A percentile compares a stretch with the other conserved stretches of the same genome.
phyloP scores from a whole-genome alignment of 345 rosid genomes.

The Hibiscus trionum region DNA sequence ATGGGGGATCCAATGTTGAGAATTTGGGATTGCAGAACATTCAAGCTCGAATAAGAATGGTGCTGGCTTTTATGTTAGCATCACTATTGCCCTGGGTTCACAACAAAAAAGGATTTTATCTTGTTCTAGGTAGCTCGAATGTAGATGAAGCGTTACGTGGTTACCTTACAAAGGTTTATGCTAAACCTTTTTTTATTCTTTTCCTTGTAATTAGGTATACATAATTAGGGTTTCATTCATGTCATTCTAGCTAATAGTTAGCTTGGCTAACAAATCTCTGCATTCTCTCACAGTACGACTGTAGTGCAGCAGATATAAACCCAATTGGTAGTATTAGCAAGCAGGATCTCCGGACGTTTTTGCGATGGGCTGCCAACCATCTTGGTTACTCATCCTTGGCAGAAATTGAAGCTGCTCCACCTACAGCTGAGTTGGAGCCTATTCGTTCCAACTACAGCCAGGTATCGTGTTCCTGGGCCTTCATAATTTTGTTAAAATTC shows the following conservation, averaged over 20 bases:
- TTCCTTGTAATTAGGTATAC: neutral
- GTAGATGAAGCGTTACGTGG: constrained; percentile 95
- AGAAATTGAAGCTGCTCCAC: constrained; percentile 93
- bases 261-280: neutral
- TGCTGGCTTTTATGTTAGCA: constrained; percentile 81
- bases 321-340: constrained; percentile 95
- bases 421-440: constrained; percentile 94
- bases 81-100: constrained; percentile 97
- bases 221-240: neutral
- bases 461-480: constrained; percentile 25
- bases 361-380: constrained; percentile 80
- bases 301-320: constrained; percentile 93
- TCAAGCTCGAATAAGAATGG: constrained; percentile 98
- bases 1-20: constrained; percentile 89
- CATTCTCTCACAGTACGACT: constrained; percentile 60
- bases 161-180: constrained; percentile 76
- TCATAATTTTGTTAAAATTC: neutral
- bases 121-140: constrained; percentile 91
- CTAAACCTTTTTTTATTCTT: constrained; percentile 5
- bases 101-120: constrained; percentile 78
- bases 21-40: constrained; percentile 85
- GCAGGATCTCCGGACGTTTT: constrained; percentile 73
- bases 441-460: constrained; percentile 87
- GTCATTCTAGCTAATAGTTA: neutral
- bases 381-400: constrained; percentile 86